phyloP scores from a whole-genome alignment of 768 basidiomycete genomes.

The Kwoniella botswanensis region DNA sequence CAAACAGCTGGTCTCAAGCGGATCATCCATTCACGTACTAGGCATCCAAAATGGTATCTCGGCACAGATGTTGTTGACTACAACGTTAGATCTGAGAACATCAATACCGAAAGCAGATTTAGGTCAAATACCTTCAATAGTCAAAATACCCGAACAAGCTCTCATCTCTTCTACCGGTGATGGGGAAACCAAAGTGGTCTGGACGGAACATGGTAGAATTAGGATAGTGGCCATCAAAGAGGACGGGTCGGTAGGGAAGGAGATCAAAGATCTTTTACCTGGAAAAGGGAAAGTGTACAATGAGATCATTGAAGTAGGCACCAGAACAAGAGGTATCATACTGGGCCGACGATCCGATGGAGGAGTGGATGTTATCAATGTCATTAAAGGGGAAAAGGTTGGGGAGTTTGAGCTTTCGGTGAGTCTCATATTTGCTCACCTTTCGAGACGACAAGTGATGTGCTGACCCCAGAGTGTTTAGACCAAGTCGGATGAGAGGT shows the following conservation, averaged over 20 bases:
- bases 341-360: constrained; percentile 68
- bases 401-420: constrained; percentile 66
- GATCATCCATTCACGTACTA: constrained; percentile 66
- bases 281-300: constrained; percentile 59
- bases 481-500: constrained; percentile 58
- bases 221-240: constrained; percentile 59
- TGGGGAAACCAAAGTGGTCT: constrained; percentile 58
- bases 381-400: constrained; percentile 61
- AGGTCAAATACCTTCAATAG: constrained; percentile 65
- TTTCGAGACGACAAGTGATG: too few relatives aligned
- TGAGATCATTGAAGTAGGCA: constrained; percentile 68
- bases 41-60: constrained; percentile 64
- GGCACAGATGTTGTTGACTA: constrained; percentile 71
- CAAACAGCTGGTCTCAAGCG: constrained; percentile 67
- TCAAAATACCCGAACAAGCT: constrained; percentile 60
- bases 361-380: constrained; percentile 65
- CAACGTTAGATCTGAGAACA: constrained; percentile 67
- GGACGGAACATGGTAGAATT: constrained; percentile 64
- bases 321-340: constrained; percentile 66
- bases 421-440: constrained; percentile 36
- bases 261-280: constrained; percentile 41
- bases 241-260: constrained; percentile 31
- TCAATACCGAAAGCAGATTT: constrained; percentile 60
- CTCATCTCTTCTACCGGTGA: constrained; percentile 51
- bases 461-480: too few relatives aligned